Base-by-base conservation (phyloP, 164 flowering plant genomes). In the Umbilicus rupestris region DNA sequence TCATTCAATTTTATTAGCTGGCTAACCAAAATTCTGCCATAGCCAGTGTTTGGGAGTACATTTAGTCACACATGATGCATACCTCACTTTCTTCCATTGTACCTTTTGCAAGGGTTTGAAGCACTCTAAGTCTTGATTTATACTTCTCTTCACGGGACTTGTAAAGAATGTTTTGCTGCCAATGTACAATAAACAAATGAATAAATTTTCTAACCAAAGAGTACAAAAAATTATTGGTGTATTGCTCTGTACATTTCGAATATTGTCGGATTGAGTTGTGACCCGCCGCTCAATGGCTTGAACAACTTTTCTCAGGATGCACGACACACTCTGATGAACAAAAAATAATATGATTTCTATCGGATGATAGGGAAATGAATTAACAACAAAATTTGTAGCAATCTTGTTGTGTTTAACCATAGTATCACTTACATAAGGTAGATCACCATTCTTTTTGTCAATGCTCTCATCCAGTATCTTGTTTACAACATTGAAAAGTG, bases 1-100 rank as follows among this genome's bases (percentile, higher is more conserved):
- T 24, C 69, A 20, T 44, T 17, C 30, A 50, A 70, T 66, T 7
- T 62, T n/a, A 73, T 37, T 20, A 64, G 29, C 28, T 19, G 57
- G n/a, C n/a, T 39, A 3, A 39, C 24, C 39, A 2, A 68, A 66
- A 22, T 67, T 15, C 22, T 28, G 22, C 33, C 17, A 28, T 14
- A 55, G 19, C 44, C 30, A 52, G 10, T 55, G 33, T 28, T 12
- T 4, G 11, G 19, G 14, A 26, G 60, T 7, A 55, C 22, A 55
- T 55, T 55, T 22, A 26, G 33, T n/a, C n/a, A n/a, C 55, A 22
- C 39, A 57, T 14, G 64, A 7, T 16, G 63, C 59, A 41, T 78
- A 95, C 99, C 99, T 85, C 82, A 71, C 76, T 84, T 81, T 95
- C 99, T 72, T 84, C 89, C 19, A 73, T 74, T 35, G 87, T 79